Evolutionary conservation across 1,139 yeast genomes (phyloP), one percentile per base, ranked within the genome.

Genomic region (Komagataea norvegica): DNA sequence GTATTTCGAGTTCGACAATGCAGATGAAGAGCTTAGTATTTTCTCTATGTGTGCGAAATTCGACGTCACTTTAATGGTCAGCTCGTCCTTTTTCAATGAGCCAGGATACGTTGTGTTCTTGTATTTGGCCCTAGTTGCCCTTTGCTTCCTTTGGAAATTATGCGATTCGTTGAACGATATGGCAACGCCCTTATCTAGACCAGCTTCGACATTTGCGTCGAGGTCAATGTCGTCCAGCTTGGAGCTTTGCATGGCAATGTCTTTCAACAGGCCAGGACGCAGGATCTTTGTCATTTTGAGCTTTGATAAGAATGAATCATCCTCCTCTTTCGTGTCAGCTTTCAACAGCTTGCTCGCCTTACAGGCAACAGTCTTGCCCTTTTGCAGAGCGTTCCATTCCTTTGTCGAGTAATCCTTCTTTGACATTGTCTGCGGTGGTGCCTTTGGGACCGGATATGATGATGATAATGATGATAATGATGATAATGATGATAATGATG

Each of bases 11-110:
- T 18, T 4, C 13, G 56, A 52, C 0, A 86, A 77, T 10, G 64
- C 59, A 1, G 52, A 48, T 11, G 60, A 47, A 1, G 77, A 81
- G 2, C 60, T 52, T 8, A 80, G 55, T 9, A 80, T 64, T 19
- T 59, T 54, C 1, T 68, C 67, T 0, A 78, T 58, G 1, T 68
- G 40, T 2, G 46, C 42, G 13, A 68, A 40, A 40, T 67, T 60
- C 8, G 55, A 54, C 18, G 56, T 48, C 1, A 64, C 62, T 34
- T 65, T 57, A 1, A 39, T 32, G 7, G 51, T 38, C 13, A 68
- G 36, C 26, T 60, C 62, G 1, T 38, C 36, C 8, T 51, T 43
- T 14, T 46, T 44, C 11, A 59, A 32, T 1, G 44, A 24, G 1
- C 45, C 45, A 6, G 44, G 43, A 17, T 34, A 48, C 2, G 28